Evolutionary conservation across 208 protist species (phyloP), one percentile per base, ranked within the genome.

Genomic region (Porcisia hertigi): DNA sequence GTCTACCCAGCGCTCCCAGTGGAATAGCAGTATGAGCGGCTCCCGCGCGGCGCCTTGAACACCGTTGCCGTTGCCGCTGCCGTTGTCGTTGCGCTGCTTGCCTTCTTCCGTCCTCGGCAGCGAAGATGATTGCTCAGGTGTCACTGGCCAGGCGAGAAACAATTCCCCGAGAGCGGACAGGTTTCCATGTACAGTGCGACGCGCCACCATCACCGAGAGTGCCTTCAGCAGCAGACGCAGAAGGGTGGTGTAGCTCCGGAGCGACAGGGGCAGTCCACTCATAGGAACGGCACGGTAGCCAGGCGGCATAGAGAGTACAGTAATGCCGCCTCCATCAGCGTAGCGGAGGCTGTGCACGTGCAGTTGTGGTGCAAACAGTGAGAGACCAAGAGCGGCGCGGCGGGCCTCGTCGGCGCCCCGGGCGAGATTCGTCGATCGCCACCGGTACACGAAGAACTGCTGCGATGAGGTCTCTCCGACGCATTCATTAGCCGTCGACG

Each of bases 1-100:
- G 81, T 97, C 93, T 23, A 95, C 83, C 57, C 88, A 80, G 30
- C 80, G 82, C 79, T 97, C 91, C 91, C 93, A 97, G 76, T 97
- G 93, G 30, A 95, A 79, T 8, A 88, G 85, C 45, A 94, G 39
- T 30, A 97, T 52, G 23, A 90, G 53, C 11, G 88, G 83, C 12
- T 80, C 39, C 11, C 77, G 69, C 43, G 74, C 7, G 41, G 69
- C 59, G 39, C 20, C 14, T 30, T 36, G 57, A 54, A 5, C 54
- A 45, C 30, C 30, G 30, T 18, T 18, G 9, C 57, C 34, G 67
- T 60, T 18, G 62, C 34, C 43, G 43, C 34, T 45, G 20, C 63
- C 71, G 3, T 30, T n/a, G 18, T 25, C 52, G 20, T 5, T 55
- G 14, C 20, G 36, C 34, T 43, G 58, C 11, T 45, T 55, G 14